Conservation (phyloP, 306 rosid species). For the Medicago truncatula region MtrunA17r5.0-ANR NC_053046.1:16858001-16858500, state of each 20-base stretch:
- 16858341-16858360: conserved; percentile 52
- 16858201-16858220: background rate
- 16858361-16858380: conserved; percentile 76
- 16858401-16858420: conserved; percentile 29
- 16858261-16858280: background rate
- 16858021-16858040: background rate
- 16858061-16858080: no score
- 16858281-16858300: background rate
- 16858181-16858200: background rate
- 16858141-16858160: conserved; percentile 51
- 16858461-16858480: conserved; percentile 57
- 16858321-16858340: conserved; percentile 19
- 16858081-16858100: conserved; percentile 74
- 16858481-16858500: conserved; percentile 2
- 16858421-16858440: conserved; percentile 43
- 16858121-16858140: conserved; percentile 62
- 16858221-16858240: no score
- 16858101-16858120: conserved; percentile 92
- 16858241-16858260: no score
- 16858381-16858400: conserved; percentile 86
- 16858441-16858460: conserved; percentile 63
- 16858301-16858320: background rate
- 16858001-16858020: background rate
- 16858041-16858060: no score
- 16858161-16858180: background rate